Evolutionary conservation across 371 early-diverging fungal genomes (phyloP), one percentile per base, ranked within the genome.

Genomic region (Mortierella sp.): DNA sequence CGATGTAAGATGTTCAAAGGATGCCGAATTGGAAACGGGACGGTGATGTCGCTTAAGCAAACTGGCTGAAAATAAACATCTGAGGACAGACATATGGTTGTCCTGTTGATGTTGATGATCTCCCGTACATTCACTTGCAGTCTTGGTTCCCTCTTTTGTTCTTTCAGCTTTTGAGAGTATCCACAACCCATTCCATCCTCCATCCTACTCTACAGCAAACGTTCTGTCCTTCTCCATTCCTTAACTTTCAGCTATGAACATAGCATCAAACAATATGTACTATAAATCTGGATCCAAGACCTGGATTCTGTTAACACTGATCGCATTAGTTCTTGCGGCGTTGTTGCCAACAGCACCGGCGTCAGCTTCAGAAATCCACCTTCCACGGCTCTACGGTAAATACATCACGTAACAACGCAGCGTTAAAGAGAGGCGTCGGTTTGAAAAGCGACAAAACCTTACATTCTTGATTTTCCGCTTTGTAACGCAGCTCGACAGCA

Each of bases 401-500:
- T 6, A 0, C 6, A 36, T 36, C 36, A 36, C 24, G 3, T 21
- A 22, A 21, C 43, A 2, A 36, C 24, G 3, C n/a, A 22, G n/a
- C 43, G 9, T 58, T 58, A 43, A 13, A 10, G 15, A 43, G 43
- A 43, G 10, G 15, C 10, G 15, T 10, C 43, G 10, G 36, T 36
- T 36, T 3, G 36, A 36, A 36, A 36, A 36, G 36, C 43, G n/a
- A 3, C 10, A 43, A 15, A 43, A 43, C 32, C 32, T 13, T 58
- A 21, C 22, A 33, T 19, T 32, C 58, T 58, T 11, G 33, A 22
- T 33, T 28, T 33, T n/a, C n/a, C 41, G 9, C 21, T 22, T 15
- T 32, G 7, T 36, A 40, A 58, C 16, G 16, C 22, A 72, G 72
- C 62, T 33, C 66, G 67, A 48, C 67, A 67, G 50, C 73, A 61